Conservation (phyloP, 148 eudicot species). For the Silene latifolia region DNA sequence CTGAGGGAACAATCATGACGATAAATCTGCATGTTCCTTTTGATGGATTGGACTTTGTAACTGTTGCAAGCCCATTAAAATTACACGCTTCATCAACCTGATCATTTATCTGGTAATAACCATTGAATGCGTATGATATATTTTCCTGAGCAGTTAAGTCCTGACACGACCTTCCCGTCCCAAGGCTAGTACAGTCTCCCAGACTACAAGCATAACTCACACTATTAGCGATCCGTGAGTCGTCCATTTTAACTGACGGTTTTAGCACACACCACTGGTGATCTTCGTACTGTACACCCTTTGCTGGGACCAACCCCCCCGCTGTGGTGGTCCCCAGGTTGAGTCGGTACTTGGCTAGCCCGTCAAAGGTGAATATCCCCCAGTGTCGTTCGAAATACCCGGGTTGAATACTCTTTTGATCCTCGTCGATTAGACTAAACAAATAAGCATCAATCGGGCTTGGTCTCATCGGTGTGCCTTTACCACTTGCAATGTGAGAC, state of each 20-base stretch:
- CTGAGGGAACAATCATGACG: constrained; percentile 54
- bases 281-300: constrained; percentile 45
- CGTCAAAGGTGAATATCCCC: constrained; percentile 76
- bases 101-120: constrained; percentile 72
- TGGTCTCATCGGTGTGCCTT: constrained; percentile 87
- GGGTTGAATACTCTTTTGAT: constrained; percentile 72
- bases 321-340: constrained; percentile 58
- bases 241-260: constrained; percentile 49
- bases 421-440: constrained; percentile 83
- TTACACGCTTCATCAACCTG: constrained; percentile 74
- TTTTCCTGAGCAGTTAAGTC: constrained; percentile 65
- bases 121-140: constrained; percentile 73
- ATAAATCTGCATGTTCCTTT: constrained; percentile 49
- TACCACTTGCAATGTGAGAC: constrained; percentile 58
- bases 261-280: constrained; percentile 80
- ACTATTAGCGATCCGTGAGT: constrained; percentile 50
- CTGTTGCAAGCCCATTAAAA: constrained; percentile 51
- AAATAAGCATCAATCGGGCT: constrained; percentile 69
- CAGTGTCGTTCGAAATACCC: constrained; percentile 91
- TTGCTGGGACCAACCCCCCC: constrained; percentile 43
- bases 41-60: constrained; percentile 60
- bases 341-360: constrained; percentile 60
- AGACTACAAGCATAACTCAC: constrained; percentile 83
- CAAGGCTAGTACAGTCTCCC: constrained; percentile 83
- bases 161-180: constrained; percentile 70